Base-by-base conservation (phyloP, 164 flowering plant genomes). In the Euptelea pleiosperma region DNA sequence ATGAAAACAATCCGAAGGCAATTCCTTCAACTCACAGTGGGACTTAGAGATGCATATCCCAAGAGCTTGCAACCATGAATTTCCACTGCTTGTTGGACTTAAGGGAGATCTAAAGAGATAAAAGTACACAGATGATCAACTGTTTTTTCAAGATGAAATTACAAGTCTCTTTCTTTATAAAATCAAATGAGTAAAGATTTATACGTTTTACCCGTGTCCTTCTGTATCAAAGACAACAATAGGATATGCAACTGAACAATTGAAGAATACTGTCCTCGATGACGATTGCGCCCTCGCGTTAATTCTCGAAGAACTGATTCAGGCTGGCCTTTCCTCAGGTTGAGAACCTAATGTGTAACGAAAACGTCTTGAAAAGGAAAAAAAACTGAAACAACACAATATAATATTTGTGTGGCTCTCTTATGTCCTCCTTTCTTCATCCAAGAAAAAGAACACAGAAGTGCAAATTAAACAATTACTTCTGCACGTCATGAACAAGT, bases 241-340 rank as follows among this genome's bases (percentile, higher is more conserved):
- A 72, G 73, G 37, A 70, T 73, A 29, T 81, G 86, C 62, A 92
- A 73, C 66, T 74, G 81, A 59, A 70, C 67, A 30, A 56, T 46
- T 11, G 68, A 46, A 54, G 89, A 85, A 63, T 62, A 59, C 36
- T 64, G 72, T 22, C 73, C 79, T 15, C 66, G 68, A 14, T 78
- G 70, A 42, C 71, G 67, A 42, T 54, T 55, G 43, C 82, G 61
- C 7, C 84, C 83, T 53, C 61, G 55, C 3, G 62, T 62, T 62
- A 92, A 30, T 53, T 92, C 96, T 60, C 78, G 68, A 55, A 92
- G 71, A 30, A 89, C 56, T 47, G 67, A 64, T 71, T 82, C 87
- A 43, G 90, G 68, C 64, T 79, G 72, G 29, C 87, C 91, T 74
- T 82, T 75, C 71, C 64, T 78, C 55, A 92, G 5, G 37, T 73